Evolutionary conservation across 768 basidiomycete species (phyloP).

Genomic region (Termitomyces sp.): DNA sequence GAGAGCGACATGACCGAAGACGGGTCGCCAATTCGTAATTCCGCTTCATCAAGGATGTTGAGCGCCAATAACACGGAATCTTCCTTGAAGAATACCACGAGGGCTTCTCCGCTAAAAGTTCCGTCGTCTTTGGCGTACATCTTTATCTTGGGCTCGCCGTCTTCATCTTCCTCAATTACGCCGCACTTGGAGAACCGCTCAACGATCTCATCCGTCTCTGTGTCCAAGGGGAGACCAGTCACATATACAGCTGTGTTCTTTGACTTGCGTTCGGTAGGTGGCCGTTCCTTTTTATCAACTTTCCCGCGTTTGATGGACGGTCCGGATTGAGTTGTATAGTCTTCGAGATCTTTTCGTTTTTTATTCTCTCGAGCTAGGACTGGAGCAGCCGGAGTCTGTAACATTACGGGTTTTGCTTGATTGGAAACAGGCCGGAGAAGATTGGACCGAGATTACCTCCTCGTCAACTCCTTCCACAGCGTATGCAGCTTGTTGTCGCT

Average conservation of each 20-base stretch:
- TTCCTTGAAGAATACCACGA: constrained; percentile 97
- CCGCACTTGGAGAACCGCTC: constrained; percentile 90
- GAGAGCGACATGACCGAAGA: constrained; percentile 67
- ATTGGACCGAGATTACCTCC: constrained; percentile 47
- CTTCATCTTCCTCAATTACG: constrained; percentile 86
- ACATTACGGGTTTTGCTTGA: not conserved
- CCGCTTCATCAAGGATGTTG: constrained; percentile 86
- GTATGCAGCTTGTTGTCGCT: constrained; percentile 93
- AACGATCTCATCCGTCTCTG: constrained; percentile 69
- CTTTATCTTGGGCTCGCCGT: constrained; percentile 92
- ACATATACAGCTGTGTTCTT: constrained; percentile 95
- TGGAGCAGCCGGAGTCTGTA: constrained; percentile 81
- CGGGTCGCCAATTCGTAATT: constrained; percentile 77
- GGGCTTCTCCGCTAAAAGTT: constrained; percentile 86
- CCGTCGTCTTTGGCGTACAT: constrained; percentile 89
- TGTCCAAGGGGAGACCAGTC: constrained; percentile 71
- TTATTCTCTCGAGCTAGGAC: constrained; percentile 75
- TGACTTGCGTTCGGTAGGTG: constrained; percentile 52
- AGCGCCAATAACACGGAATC: constrained; percentile 86
- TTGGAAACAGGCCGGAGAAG: not conserved
- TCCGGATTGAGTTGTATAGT: constrained; percentile 51
- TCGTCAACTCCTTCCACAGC: constrained; percentile 92
- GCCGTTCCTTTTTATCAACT: constrained; percentile 42
- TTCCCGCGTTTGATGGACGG: constrained; percentile 68
- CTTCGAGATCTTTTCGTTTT: constrained; percentile 71